Evolutionary conservation across 2,329 filamentous ascomycete species (phyloP).

Genomic region (Ilyonectria sp.): DNA sequence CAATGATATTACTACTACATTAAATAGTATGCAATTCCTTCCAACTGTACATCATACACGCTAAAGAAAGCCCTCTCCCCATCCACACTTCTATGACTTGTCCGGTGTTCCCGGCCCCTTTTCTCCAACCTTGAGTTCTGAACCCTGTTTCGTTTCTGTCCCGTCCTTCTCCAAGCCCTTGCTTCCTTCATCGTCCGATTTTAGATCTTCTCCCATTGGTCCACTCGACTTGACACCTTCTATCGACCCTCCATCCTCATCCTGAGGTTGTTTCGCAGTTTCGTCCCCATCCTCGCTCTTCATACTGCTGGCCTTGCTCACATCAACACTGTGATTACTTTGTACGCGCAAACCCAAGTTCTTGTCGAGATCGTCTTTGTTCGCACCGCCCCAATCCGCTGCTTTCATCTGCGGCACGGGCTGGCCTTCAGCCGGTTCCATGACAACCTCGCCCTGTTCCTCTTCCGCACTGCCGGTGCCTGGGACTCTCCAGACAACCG

Average conservation of each 20-base stretch:
- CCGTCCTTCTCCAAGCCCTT: slow-evolving; percentile 17
- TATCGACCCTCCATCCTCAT: slow-evolving; percentile 43
- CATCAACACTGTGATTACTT: slow-evolving; percentile 74
- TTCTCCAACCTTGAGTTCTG: neutral
- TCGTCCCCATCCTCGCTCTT: slow-evolving; percentile 53
- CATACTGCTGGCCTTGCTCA: slow-evolving; percentile 82
- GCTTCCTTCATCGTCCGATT: slow-evolving; percentile 29
- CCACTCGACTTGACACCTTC: slow-evolving; percentile 56
- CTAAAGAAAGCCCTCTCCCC: neutral
- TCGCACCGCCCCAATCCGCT: slow-evolving; percentile 81
- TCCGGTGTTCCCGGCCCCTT: neutral
- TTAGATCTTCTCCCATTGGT: slow-evolving; percentile 54
- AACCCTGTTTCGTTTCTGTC: neutral
- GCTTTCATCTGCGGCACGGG: slow-evolving; percentile 78
- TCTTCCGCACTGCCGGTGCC: slow-evolving; percentile 51
- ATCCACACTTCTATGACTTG: neutral
- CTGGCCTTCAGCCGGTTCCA: slow-evolving; percentile 76
- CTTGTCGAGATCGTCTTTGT: slow-evolving; percentile 65
- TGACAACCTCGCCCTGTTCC: slow-evolving; percentile 67
- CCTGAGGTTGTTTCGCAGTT: slow-evolving; percentile 24
- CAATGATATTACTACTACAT: neutral
- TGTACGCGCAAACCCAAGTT: slow-evolving; percentile 78
- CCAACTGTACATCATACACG: neutral
- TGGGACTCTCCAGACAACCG: slow-evolving; percentile 83
- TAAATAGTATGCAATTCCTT: slow-evolving; percentile 3